A percentile compares a stretch with the other conserved stretches of the same genome.
These are phyloP conservation scores for Alternaria panax DNA, from an alignment of 2,329 filamentous ascomycete genomes.

Conservation along the genomic window DNA sequence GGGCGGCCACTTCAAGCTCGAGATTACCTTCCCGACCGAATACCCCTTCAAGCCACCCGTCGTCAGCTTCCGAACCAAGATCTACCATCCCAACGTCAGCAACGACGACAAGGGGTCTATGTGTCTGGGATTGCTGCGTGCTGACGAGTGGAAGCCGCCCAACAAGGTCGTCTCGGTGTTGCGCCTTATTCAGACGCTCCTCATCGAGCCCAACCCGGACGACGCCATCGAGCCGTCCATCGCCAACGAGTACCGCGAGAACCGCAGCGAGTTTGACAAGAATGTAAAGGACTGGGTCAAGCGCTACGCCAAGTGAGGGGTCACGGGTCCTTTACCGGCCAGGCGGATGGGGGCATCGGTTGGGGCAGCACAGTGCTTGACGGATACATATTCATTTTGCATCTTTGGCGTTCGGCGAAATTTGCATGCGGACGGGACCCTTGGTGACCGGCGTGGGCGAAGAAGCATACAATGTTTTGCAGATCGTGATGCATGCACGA, in stretches of 20 bases:
- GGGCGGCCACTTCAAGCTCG: constrained; percentile 77
- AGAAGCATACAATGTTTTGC: constrained; percentile 21
- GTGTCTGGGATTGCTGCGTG: constrained; percentile 83
- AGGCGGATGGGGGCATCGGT: constrained; percentile 2
- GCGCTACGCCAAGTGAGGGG: constrained; percentile 67
- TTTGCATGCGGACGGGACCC: constrained; percentile 26
- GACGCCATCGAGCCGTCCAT: constrained; percentile 88
- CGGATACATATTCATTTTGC: constrained; percentile 23
- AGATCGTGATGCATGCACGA: constrained; percentile 12
- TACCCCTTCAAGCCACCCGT: constrained; percentile 91
- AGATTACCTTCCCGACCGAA: constrained; percentile 75
- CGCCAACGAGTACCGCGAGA: constrained; percentile 80
- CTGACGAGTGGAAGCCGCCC: constrained; percentile 91
- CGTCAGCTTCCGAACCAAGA: constrained; percentile 82
- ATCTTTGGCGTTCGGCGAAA: constrained; percentile 46
- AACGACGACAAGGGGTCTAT: constrained; percentile 86
- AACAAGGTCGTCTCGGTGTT: constrained; percentile 79
- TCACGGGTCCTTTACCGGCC: constrained; percentile 6
- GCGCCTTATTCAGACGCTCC: constrained; percentile 75
- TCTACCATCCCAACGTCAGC: constrained; percentile 95
- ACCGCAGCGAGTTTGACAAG: constrained; percentile 74
- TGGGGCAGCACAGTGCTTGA: constrained; percentile 5
- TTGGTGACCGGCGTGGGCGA: constrained; percentile 15
- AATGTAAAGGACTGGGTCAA: constrained; percentile 76
- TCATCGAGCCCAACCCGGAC: constrained; percentile 84